A percentile compares a stretch with the other conserved stretches of the same genome.
Evolutionary conservation across 176 grass and related monocot species (phyloP).

Genomic region (Aegilops umbellulata): DNA sequence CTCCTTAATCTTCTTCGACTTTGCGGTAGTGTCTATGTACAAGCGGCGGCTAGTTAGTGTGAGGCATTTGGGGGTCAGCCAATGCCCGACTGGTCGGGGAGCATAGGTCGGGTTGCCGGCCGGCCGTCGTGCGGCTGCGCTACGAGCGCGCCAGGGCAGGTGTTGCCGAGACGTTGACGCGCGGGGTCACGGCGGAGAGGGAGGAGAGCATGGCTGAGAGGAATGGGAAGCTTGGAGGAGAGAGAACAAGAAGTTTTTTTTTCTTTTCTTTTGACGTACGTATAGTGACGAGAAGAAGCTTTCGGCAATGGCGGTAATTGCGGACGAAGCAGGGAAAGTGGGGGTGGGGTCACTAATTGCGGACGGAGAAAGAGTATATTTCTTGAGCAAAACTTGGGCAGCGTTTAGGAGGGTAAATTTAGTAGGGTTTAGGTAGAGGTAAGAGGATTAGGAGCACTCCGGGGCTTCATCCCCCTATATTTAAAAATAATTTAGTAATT

Average conservation of each 20-base stretch:
- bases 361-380: background rate
- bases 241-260: background rate
- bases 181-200: background rate
- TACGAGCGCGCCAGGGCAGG: background rate
- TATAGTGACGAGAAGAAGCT: background rate
- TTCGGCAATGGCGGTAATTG: conserved; percentile 30
- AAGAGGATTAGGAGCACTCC: too few species aligned
- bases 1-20: background rate
- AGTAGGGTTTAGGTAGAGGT: too few species aligned
- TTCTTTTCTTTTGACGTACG: background rate
- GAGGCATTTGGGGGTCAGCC: conserved; percentile 48
- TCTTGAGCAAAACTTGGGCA: background rate
- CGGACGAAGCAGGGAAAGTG: background rate
- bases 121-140: conserved; percentile 38
- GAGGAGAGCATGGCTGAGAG: conserved; percentile 16
- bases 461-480: too few species aligned
- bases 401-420: too few species aligned
- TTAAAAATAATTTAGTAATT: too few species aligned
- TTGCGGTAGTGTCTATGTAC: conserved; percentile 20
- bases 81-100: conserved; percentile 53
- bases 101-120: conserved; percentile 41
- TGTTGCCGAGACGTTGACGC: background rate
- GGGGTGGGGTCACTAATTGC: conserved; percentile 28
- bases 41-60: conserved; percentile 24
- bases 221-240: background rate